Evolutionary conservation across 2,329 filamentous ascomycete genomes (phyloP), one percentile per base, ranked within the genome.

Genomic region (Fusarium metavorans): DNA sequence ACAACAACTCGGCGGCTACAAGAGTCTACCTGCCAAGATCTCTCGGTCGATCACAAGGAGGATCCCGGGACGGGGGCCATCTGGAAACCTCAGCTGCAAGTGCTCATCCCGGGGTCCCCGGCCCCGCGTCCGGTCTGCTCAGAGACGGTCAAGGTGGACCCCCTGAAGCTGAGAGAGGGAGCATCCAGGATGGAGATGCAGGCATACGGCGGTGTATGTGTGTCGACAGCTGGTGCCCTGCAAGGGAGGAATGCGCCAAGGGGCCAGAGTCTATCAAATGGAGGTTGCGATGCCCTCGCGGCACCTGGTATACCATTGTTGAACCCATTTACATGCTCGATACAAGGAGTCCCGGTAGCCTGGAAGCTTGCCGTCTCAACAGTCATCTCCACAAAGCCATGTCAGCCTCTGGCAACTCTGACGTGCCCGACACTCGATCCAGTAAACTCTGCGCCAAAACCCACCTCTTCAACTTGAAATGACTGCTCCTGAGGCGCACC

Each of bases 201-300:
- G 14, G 23, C 43, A 48, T 48, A 3, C 23, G 13, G 43, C 56
- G 23, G 56, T 39, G 34, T 57, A 37, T 34, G 32, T 35, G n/a
- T 13, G 16, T 57, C 25, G 23, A 14, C 32, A 25, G 14, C 11
- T 34, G 52, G n/a, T 57, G 30, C 50, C 48, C 14, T 30, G 43
- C 57, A 27, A 27, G 30, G 41, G 41, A 64, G 59, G 62, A 74
- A 70, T 67, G 72, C 57, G 72, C 34, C 66, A 75, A 75, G 72
- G 25, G 39, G 25, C 18, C 30, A 48, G 60, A 25, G 41, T 41
- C n/a, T 35, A 41, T 39, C 54, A 39, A 57, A 30, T 16, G 6
- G 10, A 54, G 23, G 30, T 25, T n/a, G 20, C n/a, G 39, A 60
- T 20, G n/a, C 27, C 18, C 37, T 60, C 27, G 14, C 39, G 52